Base-by-base conservation (phyloP, 2,329 filamentous ascomycete genomes). In the Kalaharituber pfeilii region DNA sequence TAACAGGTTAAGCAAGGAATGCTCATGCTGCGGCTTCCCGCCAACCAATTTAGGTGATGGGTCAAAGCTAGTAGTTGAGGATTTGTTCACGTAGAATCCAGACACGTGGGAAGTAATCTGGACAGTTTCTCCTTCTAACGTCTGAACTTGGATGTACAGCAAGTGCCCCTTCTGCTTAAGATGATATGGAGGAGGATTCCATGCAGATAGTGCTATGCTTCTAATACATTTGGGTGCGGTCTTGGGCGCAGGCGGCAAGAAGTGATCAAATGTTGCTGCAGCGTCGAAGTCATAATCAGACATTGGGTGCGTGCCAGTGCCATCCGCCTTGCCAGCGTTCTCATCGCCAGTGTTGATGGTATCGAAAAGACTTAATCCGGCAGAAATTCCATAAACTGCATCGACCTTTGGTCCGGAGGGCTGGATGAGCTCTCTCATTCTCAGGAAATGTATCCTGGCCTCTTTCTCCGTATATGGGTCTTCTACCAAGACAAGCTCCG, bases 391-490 rank as follows among this genome's bases (percentile, higher is more conserved):
- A 63, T 94, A 83, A 44, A 93, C 76, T 54, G 82, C 80, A 67
- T 96, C 91, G 53, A 86, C 83, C 57, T 88, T 82, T 68, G 95
- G 80, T 42, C 87, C 87, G 42, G 89, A 81, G 63, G 89, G 89
- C 50, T 91, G 91, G 63, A 98, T 87, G 61, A 98, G 76, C 67
- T 98, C 91, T 59, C 91, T 78, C 58, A 94, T 82, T 61, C 91
- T 78, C 52, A 98, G 80, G 60, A 96, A 73, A 70, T 98, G 91
- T 74, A 98, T 84, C 61, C 93, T 82, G 27, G 91, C 89, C 71
- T 98, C 91, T 72, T 94, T 96, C 72, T 98, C 91, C 44, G 86
- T 98, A 69, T 98, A 98, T 47, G 93, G 86, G 66, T 98, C 91
- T 70, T 95, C 84, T 53, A 95, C 80, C 63, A 98, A 72, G 53